Evolutionary conservation across 2,329 filamentous ascomycete species (phyloP).

Genomic region (Pseudocercospora musae): DNA sequence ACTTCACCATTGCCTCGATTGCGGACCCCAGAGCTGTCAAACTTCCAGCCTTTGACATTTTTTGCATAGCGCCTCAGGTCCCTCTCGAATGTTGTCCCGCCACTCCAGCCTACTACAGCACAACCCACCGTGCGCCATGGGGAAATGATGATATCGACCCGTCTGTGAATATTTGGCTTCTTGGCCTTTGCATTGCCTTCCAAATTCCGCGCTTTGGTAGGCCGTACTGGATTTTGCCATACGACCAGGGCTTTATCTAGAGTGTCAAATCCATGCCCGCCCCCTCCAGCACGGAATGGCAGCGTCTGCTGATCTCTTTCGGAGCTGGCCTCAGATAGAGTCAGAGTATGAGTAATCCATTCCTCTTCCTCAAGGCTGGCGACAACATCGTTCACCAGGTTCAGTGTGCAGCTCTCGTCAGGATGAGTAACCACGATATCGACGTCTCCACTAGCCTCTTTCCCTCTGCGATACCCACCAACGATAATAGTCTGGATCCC

Average conservation of each 20-base stretch:
- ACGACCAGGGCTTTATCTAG: conserved; percentile 91
- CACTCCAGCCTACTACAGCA: conserved; percentile 78
- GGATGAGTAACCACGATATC: conserved; percentile 82
- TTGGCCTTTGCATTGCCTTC: conserved; percentile 41
- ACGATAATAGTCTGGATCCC: conserved; percentile 63
- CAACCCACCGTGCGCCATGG: conserved; percentile 89
- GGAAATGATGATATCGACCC: conserved; percentile 87
- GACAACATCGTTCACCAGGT: conserved; percentile 72
- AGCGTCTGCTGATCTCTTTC: conserved; percentile 67
- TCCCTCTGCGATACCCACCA: conserved; percentile 79
- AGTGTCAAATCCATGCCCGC: conserved; percentile 71
- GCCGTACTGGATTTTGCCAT: conserved; percentile 69
- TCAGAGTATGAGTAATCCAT: conserved; percentile 79
- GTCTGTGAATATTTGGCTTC: conserved; percentile 72
- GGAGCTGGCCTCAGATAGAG: conserved; percentile 65
- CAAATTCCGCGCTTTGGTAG: conserved; percentile 38
- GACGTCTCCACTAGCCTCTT: conserved; percentile 71
- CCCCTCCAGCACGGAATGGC: conserved; percentile 47
- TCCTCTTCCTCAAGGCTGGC: conserved; percentile 63
- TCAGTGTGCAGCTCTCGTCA: conserved; percentile 62
- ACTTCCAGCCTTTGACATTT: conserved; percentile 69
- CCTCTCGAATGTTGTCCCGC: conserved; percentile 83
- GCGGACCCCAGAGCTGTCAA: conserved; percentile 84
- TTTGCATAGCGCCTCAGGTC: conserved; percentile 81
- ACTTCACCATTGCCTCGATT: conserved; percentile 66